phyloP scores from a whole-genome alignment of 129 eudicot species.

The Lactuca sativa region DNA sequence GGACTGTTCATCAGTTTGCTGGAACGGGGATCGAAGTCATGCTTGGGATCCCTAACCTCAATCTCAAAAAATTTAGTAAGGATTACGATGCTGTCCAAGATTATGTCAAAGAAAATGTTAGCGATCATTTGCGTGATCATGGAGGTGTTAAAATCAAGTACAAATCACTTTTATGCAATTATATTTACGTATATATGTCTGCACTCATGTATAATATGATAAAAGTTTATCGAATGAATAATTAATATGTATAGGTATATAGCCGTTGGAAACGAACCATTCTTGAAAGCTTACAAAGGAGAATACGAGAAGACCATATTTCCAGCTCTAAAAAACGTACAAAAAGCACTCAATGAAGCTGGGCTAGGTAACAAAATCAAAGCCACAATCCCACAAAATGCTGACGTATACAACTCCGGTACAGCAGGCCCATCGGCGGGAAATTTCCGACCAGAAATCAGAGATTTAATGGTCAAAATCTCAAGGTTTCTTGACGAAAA shows the following conservation, averaged over 20 bases:
- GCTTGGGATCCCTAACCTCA: conserved; percentile 48
- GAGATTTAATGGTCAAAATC: conserved; percentile 39
- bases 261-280: conserved; percentile 64
- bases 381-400: conserved; percentile 48
- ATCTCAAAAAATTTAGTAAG: conserved; percentile 27
- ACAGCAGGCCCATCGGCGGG: conserved; percentile 39
- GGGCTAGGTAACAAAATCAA: conserved; percentile 45
- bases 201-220: not conserved
- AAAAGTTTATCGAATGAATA: not conserved
- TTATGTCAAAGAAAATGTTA: conserved; percentile 47
- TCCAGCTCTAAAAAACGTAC: conserved; percentile 49
- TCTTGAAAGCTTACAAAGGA: conserved; percentile 51
- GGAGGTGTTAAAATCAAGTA: conserved; percentile 52
- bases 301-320: conserved; percentile 28
- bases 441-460: conserved; percentile 39
- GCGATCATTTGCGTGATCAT: conserved; percentile 22
- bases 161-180: not conserved
- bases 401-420: conserved; percentile 45
- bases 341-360: conserved; percentile 47
- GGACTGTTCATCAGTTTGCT: conserved; percentile 41
- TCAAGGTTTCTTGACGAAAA: conserved; percentile 23
- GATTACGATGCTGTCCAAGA: conserved; percentile 33
- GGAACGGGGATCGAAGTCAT: conserved; percentile 48
- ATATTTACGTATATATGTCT: not conserved
- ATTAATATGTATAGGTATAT: conserved; percentile 31